phyloP scores from a whole-genome alignment of 2,329 filamentous ascomycete species.

The Paracoccidioides lutzii region DNA sequence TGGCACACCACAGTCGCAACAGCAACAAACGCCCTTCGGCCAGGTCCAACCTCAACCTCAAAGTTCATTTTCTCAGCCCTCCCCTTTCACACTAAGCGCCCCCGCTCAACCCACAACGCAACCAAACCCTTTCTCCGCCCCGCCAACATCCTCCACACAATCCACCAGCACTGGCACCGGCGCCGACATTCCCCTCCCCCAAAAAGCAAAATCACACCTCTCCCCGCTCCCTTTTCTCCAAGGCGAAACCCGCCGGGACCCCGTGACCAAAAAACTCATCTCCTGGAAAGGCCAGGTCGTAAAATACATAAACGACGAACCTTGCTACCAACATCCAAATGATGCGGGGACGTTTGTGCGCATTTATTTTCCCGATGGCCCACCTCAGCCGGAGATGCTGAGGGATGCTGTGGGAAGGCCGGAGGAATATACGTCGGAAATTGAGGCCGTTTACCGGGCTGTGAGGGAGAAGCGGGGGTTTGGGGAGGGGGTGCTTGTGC shows the following conservation, averaged over 20 bases:
- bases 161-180: slow-evolving; percentile 7
- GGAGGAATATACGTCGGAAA: slow-evolving; percentile 37
- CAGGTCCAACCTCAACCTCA: neutral
- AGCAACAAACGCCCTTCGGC: slow-evolving; percentile 5
- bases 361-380: slow-evolving; percentile 62
- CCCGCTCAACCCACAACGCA: slow-evolving; percentile 14
- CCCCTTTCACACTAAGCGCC: neutral
- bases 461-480: slow-evolving; percentile 57
- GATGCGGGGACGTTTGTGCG: slow-evolving; percentile 46
- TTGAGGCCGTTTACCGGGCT: slow-evolving; percentile 50
- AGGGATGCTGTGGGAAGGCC: slow-evolving; percentile 40
- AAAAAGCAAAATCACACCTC: slow-evolving; percentile 8
- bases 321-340: slow-evolving; percentile 39
- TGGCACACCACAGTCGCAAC: slow-evolving; percentile 1
- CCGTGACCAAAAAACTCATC: slow-evolving; percentile 30
- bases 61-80: neutral
- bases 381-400: slow-evolving; percentile 39
- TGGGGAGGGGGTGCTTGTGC: slow-evolving; percentile 52
- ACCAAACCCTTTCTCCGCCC: slow-evolving; percentile 5
- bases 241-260: slow-evolving; percentile 26
- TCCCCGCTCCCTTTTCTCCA: slow-evolving; percentile 16
- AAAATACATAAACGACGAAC: slow-evolving; percentile 41
- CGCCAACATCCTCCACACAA: neutral
- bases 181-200: slow-evolving; percentile 2
- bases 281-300: slow-evolving; percentile 54